Base-by-base conservation (phyloP, 2,329 filamentous ascomycete species). In the Decorospora gaudefroyi region DNA sequence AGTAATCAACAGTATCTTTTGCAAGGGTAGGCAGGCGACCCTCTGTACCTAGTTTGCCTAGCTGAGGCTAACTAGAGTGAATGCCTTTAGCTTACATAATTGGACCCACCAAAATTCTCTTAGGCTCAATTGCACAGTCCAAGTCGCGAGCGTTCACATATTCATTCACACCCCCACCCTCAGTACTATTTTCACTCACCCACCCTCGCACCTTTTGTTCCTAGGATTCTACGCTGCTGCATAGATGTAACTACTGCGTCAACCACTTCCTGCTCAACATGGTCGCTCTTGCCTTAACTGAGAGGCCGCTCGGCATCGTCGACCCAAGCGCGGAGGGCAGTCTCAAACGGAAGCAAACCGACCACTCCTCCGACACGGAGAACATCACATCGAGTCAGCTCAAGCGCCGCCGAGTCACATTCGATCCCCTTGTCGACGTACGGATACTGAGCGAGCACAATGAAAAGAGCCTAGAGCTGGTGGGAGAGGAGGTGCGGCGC, bases 401-500 rank as follows among this genome's bases (percentile, higher is more conserved):
- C 27, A 79, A 79, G 57, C 68, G 68, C 46, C 68, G 71, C 25
- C 73, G 70, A 37, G 76, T 79, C 17, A 74, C 74, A 1, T 79
- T 78, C 49, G 69, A 76, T 42, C 72, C 74, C 29, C 70, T 75
- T 34, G 71, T 77, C 36, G 70, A 78, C 45, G 68, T 78, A 19
- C 68, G 67, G 32, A 71, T 75, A 47, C 63, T 75, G 38, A 41
- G 51, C 25, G 72, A 75, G 38, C 70, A 73, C 44, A 69, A 68
- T 44, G 77, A 79, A 51, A 83, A 82, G 69, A 78, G 76, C 44
- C 67, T 74, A 43, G 77, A 80, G 32, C 72, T 85, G 33, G 75
- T 85, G 39, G 78, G 78, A 39, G 81, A 85, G 62, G 81, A 85
- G 62, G 80, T 85, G 15, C 76, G 78, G 51, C 73, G 79, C 48